These are phyloP conservation scores for Candida coleopterorum DNA, from an alignment of 805 yeast species.

Conservation along the genomic window DNA sequence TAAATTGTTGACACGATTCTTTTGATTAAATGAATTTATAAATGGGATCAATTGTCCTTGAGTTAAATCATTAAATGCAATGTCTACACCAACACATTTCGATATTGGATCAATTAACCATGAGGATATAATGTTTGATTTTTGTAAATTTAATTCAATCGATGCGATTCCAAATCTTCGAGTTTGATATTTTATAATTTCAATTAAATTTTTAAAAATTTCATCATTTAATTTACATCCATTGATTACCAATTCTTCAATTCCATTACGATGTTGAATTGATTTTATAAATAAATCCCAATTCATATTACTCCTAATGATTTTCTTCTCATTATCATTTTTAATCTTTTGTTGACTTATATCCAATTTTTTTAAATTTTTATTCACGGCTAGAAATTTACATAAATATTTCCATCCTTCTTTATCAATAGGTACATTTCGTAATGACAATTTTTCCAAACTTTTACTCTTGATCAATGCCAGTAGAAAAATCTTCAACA, in stretches of 20 bases:
- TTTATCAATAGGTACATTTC: constrained; percentile 52
- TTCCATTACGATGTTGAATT: constrained; percentile 43
- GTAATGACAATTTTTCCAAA: constrained; percentile 48
- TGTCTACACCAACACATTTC: constrained; percentile 51
- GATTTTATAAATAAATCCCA: constrained; percentile 48
- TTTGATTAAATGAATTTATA: constrained; percentile 33
- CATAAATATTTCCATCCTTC: constrained; percentile 50
- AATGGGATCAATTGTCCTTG: constrained; percentile 44
- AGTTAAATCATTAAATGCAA: constrained; percentile 50
- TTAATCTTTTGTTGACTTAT: constrained; percentile 54
- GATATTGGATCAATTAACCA: constrained; percentile 44
- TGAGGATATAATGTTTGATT: constrained; percentile 38
- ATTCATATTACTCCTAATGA: constrained; percentile 44
- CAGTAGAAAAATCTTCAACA: constrained; percentile 46
- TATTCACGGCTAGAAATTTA: constrained; percentile 41
- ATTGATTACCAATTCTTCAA: constrained; percentile 54
- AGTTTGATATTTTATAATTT: constrained; percentile 40
- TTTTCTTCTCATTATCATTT: constrained; percentile 35
- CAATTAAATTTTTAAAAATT: constrained; percentile 37
- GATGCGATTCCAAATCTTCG: constrained; percentile 52
- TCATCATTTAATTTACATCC: constrained; percentile 47
- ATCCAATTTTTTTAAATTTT: constrained; percentile 45
- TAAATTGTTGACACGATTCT: constrained; percentile 27
- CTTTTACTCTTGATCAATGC: constrained; percentile 39
- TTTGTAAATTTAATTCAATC: constrained; percentile 40